A percentile compares a stretch with the other conserved stretches of the same genome.
Conservation (phyloP, 768 basidiomycete genomes). For the Clavaria fumosa region DNA sequence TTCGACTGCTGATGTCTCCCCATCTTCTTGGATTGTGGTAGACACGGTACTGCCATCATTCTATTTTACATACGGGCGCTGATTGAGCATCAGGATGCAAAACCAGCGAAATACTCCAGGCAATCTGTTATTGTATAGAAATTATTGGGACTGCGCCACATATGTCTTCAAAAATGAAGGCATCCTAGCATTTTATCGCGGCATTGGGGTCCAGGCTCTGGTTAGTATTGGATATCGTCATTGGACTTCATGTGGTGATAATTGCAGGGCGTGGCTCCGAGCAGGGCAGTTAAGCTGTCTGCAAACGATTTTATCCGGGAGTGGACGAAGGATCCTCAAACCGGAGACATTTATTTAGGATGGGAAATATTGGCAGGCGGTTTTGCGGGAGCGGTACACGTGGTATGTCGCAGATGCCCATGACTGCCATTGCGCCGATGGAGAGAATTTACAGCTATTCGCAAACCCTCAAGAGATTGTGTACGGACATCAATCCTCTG, state of each 20-base stretch:
- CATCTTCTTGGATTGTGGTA: no score
- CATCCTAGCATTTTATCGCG: constrained; percentile 1
- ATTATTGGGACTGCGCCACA: constrained; percentile 1
- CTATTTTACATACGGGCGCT: no score
- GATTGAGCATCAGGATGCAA: no score
- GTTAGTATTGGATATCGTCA: neutral
- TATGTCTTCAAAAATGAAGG: constrained; percentile 1
- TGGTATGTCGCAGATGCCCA: neutral
- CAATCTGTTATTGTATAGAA: neutral
- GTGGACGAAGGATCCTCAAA: neutral
- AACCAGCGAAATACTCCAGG: constrained; percentile 2
- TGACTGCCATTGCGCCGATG: neutral
- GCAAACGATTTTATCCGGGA: neutral
- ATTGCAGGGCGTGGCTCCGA: constrained; percentile 1
- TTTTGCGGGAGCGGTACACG: constrained; percentile 1
- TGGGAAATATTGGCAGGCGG: constrained; percentile 1
- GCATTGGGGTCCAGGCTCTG: neutral
- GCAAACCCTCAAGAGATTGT: constrained; percentile 3
- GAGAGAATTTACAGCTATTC: neutral
- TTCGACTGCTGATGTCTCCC: neutral
- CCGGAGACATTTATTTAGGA: neutral
- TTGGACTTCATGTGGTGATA: neutral
- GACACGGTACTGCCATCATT: no score
- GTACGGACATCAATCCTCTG: neutral
- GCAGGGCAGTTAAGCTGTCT: constrained; percentile 1